Base-by-base conservation (phyloP, 1,139 yeast species). In the Kazachstania sp. region DNA sequence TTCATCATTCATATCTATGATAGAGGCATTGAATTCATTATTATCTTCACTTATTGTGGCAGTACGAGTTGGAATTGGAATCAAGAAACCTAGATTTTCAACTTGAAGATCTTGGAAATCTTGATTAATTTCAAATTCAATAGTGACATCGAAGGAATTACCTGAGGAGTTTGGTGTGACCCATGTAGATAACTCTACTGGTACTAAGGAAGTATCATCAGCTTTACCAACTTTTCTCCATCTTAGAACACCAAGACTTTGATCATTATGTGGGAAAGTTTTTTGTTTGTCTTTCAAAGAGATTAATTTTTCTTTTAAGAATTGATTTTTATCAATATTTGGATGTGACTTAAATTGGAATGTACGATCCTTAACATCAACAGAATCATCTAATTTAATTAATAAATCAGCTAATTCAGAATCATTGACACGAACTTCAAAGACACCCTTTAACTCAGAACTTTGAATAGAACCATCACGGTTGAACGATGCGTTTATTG, bases 281-380 rank as follows among this genome's bases (percentile, higher is more conserved):
- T 87, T 86, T 39, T 77, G 64, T 47, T 79, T 71, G 63, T 88
- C 95, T 63, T 85, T 86, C 59, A 90, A 77, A 1, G 84, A 83
- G 61, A 92, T 80, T 39, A 77, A 68, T 52, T 77, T 73, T 30
- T 72, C 67, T 23, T 74, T 66, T 42, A 76, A 72, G 66, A 90
- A 92, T 59, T 78, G 68, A 43, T 71, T 72, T 63, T 86, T 83
- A 70, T 92, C 97, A 54, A 92, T 95, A 65, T 90, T 88, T 53
- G 98, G 98, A 70, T 92, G 97, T 29, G 97, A 87, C 67, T 90
- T 90, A 72, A 79, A 92, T 63, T 83, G 92, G 47, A 79, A 74
- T 5, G 61, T 43, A 46, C 60, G 61, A 41, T 63, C 65, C 34
- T 59, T 60, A 18, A 59, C 60, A 40, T 59, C 53, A 16, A 62